Conservation (phyloP, 2,329 filamentous ascomycete species). For the Aschersonia sp. region DNA sequence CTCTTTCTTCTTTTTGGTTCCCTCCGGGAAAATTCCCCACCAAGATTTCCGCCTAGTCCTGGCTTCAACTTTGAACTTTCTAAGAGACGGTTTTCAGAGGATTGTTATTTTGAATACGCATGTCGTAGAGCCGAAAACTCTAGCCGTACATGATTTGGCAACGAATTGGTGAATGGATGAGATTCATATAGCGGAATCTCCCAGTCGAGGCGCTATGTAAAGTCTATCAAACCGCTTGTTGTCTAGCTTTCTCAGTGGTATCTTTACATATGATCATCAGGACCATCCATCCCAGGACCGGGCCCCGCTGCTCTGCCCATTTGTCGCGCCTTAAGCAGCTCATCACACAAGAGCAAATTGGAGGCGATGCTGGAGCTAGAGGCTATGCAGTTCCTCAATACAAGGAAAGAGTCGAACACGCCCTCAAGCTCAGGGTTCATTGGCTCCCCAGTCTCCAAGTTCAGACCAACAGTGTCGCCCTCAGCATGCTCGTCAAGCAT, state of each 20-base stretch:
- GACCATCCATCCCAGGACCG: slow-evolving; percentile 50
- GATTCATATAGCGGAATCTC: too few species aligned
- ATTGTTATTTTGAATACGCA: too few species aligned
- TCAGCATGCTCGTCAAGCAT: slow-evolving; percentile 78
- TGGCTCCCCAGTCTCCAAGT: slow-evolving; percentile 73
- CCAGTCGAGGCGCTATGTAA: too few species aligned
- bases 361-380: slow-evolving; percentile 91
- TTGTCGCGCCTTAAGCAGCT: slow-evolving; percentile 93
- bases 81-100: too few species aligned
- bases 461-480: slow-evolving; percentile 74
- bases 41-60: too few species aligned
- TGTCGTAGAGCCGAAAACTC: too few species aligned
- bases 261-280: slow-evolving; percentile 34
- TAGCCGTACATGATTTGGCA: too few species aligned
- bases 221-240: too few species aligned
- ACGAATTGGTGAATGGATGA: too few species aligned
- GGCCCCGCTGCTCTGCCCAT: slow-evolving; percentile 60
- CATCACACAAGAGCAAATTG: slow-evolving; percentile 89
- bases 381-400: slow-evolving; percentile 83
- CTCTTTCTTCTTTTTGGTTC: too few species aligned
- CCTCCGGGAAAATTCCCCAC: too few species aligned
- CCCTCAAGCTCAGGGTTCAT: slow-evolving; percentile 93
- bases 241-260: neutral
- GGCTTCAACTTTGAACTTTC: too few species aligned
- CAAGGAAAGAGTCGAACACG: slow-evolving; percentile 92